Percentiles rank a stretch among this genome's conserved stretches.
Conservation (phyloP, 2,329 filamentous ascomycete genomes). For the Zelopaecilomyces penicillatus region DNA sequence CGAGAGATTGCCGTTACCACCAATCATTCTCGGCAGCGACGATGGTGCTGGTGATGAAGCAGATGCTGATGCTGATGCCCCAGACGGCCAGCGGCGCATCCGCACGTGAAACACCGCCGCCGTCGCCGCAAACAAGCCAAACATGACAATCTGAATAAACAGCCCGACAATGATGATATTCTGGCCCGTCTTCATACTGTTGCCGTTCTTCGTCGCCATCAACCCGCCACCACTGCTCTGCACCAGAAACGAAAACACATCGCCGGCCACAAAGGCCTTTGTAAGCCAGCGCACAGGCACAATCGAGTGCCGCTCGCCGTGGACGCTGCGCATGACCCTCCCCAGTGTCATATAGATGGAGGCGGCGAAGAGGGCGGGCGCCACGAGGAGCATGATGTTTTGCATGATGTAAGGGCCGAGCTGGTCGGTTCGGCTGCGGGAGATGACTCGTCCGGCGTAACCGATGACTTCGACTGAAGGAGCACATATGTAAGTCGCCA, state of each 20-base stretch:
- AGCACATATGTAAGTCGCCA: no score
- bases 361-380: constrained; percentile 40
- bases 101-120: constrained; percentile 40
- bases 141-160: constrained; percentile 48
- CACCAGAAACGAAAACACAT: constrained; percentile 43
- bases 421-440: constrained; percentile 2
- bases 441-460: constrained; percentile 2
- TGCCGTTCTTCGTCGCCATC: constrained; percentile 17
- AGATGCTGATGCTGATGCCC: constrained; percentile 4
- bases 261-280: constrained; percentile 45
- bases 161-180: constrained; percentile 49
- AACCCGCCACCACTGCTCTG: constrained; percentile 38
- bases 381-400: constrained; percentile 35
- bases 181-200: constrained; percentile 28
- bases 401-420: constrained; percentile 34
- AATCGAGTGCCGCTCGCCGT: constrained; percentile 25
- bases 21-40: no score
- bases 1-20: constrained; percentile 1
- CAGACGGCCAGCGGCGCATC: constrained; percentile 13
- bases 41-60: no score
- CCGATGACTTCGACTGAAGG: constrained; percentile 5
- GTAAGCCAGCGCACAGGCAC: constrained; percentile 36
- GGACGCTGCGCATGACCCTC: constrained; percentile 31
- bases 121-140: constrained; percentile 45
- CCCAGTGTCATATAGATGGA: constrained; percentile 44